phyloP scores from a whole-genome alignment of 2,329 filamentous ascomycete genomes.

The Bipolaris cookei region DNA sequence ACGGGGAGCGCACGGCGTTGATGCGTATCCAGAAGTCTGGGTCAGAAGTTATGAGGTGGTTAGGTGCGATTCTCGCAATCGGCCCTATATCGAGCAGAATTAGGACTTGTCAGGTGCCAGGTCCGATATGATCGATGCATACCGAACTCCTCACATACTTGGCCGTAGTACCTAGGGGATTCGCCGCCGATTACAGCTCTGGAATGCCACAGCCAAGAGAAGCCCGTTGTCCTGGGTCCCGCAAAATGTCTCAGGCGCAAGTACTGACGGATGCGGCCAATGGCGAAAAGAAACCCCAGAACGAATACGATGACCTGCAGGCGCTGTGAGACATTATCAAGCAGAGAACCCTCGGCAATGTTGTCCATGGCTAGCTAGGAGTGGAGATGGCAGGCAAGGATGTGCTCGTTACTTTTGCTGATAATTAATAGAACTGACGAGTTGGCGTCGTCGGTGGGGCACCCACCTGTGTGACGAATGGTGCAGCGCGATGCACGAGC shows the following conservation, averaged over 20 bases:
- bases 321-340: conserved; percentile 16
- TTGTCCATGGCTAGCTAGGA: conserved; percentile 18
- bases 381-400: conserved; percentile 6
- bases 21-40: conserved; percentile 56
- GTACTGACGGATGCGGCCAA: conserved; percentile 33
- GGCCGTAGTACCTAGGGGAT: conserved; percentile 35
- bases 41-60: conserved; percentile 58
- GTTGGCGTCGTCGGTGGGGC: conserved; percentile 11
- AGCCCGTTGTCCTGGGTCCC: conserved; percentile 38
- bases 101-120: not conserved
- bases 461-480: conserved; percentile 3
- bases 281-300: conserved; percentile 22
- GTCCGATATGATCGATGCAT: conserved; percentile 7
- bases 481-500: conserved; percentile 5
- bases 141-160: conserved; percentile 44
- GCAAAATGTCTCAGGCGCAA: conserved; percentile 41
- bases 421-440: not conserved
- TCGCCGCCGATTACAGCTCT: conserved; percentile 36
- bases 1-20: conserved; percentile 50
- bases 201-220: conserved; percentile 44
- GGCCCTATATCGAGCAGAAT: conserved; percentile 41
- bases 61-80: conserved; percentile 57
- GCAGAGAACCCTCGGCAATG: conserved; percentile 7
- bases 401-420: conserved; percentile 2
- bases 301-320: conserved; percentile 23